Conservation (phyloP, 179 eudicot species). For the Patellifolia procumbens region DNA sequence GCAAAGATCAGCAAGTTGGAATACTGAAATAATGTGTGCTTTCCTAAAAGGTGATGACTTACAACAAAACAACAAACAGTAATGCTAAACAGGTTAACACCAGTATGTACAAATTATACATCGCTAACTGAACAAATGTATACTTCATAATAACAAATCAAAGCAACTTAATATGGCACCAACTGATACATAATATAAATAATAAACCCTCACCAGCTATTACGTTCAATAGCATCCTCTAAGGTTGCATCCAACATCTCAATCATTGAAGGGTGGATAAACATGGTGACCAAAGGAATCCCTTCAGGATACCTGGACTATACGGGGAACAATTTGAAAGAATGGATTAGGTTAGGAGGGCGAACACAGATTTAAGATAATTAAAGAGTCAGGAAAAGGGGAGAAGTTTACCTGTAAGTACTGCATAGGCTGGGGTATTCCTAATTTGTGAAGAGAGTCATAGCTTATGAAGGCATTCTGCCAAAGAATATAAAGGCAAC, state of each 20-base stretch:
- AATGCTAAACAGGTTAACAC: neutral
- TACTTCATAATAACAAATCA: neutral
- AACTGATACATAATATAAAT: neutral
- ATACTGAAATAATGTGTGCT: neutral
- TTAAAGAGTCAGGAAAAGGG: constrained; percentile 9
- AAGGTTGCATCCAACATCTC: constrained; percentile 89
- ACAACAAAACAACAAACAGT: neutral
- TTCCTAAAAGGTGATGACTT: neutral
- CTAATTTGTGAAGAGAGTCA: constrained; percentile 82
- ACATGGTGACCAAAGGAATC: constrained; percentile 66
- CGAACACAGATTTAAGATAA: neutral
- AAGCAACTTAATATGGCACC: neutral
- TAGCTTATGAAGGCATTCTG: constrained; percentile 91
- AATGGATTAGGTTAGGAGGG: neutral
- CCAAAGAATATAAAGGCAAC: constrained; percentile 28
- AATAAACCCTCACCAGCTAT: constrained; percentile 71
- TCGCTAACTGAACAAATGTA: too few species aligned
- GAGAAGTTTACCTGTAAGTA: constrained; percentile 78
- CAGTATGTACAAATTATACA: neutral
- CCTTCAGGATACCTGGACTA: constrained; percentile 97
- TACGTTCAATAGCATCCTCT: constrained; percentile 88
- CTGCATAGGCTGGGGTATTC: constrained; percentile 88
- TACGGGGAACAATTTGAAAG: constrained; percentile 26
- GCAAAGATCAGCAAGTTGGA: neutral
- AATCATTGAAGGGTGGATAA: constrained; percentile 80